phyloP scores from a whole-genome alignment of 2,329 filamentous ascomycete genomes.

The Neospermospora avenae region DNA sequence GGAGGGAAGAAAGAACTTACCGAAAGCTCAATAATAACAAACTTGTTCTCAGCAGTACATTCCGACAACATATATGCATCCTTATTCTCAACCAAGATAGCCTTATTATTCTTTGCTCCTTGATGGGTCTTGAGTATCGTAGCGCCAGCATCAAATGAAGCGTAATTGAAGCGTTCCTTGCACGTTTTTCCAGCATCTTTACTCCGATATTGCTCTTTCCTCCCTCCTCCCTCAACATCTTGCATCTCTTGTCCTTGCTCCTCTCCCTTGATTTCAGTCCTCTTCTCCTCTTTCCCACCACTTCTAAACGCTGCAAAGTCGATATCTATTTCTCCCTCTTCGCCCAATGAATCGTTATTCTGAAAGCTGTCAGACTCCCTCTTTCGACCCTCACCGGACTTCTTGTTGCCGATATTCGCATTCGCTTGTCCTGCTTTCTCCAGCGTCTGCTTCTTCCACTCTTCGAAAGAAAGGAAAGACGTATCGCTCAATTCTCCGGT shows the following conservation, averaged over 20 bases:
- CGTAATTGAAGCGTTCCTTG: slow-evolving; percentile 96
- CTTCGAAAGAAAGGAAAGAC: slow-evolving; percentile 93
- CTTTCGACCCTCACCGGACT: slow-evolving; percentile 44
- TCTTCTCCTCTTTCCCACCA: slow-evolving; percentile 21
- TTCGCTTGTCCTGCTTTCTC: slow-evolving; percentile 78
- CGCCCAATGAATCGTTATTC: slow-evolving; percentile 75
- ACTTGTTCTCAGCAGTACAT: slow-evolving; percentile 84
- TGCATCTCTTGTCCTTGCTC: slow-evolving; percentile 20
- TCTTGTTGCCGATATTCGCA: slow-evolving; percentile 60
- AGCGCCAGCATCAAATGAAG: slow-evolving; percentile 94
- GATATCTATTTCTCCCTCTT: slow-evolving; percentile 82
- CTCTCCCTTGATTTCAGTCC: slow-evolving; percentile 7
- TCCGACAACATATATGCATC: slow-evolving; percentile 97
- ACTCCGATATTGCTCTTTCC: slow-evolving; percentile 52
- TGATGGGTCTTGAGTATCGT: slow-evolving; percentile 87
- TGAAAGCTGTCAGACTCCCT: slow-evolving; percentile 54
- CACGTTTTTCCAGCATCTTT: slow-evolving; percentile 97
- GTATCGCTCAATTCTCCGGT: slow-evolving; percentile 48
- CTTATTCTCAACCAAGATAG: slow-evolving; percentile 93
- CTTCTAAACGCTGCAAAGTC: slow-evolving; percentile 64
- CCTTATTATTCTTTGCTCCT: slow-evolving; percentile 81
- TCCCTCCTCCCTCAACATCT: slow-evolving; percentile 31
- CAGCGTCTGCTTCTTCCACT: slow-evolving; percentile 95
- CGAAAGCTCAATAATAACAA: slow-evolving; percentile 81
- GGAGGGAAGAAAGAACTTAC: slow-evolving; percentile 62